Evolutionary conservation across 1,139 yeast species (phyloP), one percentile per base, ranked within the genome.

Genomic region (Geotrichum siamense): DNA sequence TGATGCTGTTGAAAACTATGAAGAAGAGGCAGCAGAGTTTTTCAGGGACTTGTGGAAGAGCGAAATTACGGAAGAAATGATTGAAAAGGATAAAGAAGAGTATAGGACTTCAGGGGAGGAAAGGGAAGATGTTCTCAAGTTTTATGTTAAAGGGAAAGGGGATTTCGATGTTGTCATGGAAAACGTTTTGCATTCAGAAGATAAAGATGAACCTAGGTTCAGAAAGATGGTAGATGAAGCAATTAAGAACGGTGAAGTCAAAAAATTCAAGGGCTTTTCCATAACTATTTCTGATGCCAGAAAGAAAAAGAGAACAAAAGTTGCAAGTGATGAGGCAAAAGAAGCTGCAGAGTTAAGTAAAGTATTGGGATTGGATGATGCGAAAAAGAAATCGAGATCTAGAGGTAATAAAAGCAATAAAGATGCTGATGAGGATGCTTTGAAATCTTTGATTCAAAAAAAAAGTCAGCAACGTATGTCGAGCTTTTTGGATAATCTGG

Each of bases 101-200:
- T 86, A 86, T 57, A 86, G 81, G 39, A 56, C 55, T 12, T 74
- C 85, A 13, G 69, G 65, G 3, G 93, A 85, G 55, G 96, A 86
- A 57, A 63, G 62, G 34, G 68, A 67, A 2, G 96, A 86, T 57
- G 72, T 87, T 16, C 51, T 77, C 32, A 72, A 74, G 40, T 72
- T 74, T 42, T 82, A 83, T 63, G 60, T 68, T 3, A 73, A 70
- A 53, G 73, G 74, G 50, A 74, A 80, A 22, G 95, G 95, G 4
- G 84, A 83, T 55, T 75, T 85, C 56, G 67, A 79, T 41, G 69
- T 70, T 48, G 64, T 86, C 13, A 82, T 85, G 58, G 94, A 84
- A 59, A 70, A 71, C 38, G 79, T 86, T 5, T 82, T 93, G 13
- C 95, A 86, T 61, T 70, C 71, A n/a, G 75, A 68, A 44, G 71